A percentile compares a stretch with the other conserved stretches of the same genome.
These are phyloP conservation scores for Phalaenopsis hybrid DNA, from an alignment of 116 monocot species.

Conservation along the genomic window DNA sequence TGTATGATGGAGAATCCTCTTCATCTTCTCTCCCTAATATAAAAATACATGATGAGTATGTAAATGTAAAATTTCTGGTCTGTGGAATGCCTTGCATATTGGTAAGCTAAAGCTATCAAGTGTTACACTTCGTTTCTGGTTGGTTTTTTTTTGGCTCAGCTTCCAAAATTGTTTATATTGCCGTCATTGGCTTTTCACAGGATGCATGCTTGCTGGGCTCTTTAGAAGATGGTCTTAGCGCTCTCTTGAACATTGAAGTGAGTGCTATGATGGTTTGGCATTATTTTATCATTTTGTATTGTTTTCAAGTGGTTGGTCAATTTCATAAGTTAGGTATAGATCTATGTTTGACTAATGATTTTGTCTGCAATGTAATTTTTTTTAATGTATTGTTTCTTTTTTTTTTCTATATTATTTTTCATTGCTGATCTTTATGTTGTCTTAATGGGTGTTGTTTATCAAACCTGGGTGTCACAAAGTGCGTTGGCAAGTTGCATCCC, in stretches of 20 bases:
- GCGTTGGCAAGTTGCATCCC: neutral
- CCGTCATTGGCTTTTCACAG: conserved; percentile 33
- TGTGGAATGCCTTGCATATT: conserved; percentile 68
- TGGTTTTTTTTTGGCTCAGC: neutral
- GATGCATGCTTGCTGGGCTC: conserved; percentile 70
- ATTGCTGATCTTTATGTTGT: neutral
- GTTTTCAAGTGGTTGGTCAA: neutral
- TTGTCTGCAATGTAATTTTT: neutral
- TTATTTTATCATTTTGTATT: neutral
- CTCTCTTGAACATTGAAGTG: conserved; percentile 90
- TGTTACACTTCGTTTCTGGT: neutral
- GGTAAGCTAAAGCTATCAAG: conserved; percentile 36
- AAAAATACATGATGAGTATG: conserved; percentile 71
- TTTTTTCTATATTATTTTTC: neutral
- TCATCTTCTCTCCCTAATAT: conserved; percentile 53
- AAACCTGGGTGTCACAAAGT: neutral
- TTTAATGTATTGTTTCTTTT: neutral
- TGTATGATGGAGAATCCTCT: conserved; percentile 35
- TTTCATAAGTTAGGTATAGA: neutral
- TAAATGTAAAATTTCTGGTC: conserved; percentile 64
- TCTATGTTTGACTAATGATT: neutral
- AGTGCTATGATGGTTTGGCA: conserved; percentile 15
- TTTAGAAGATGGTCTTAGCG: conserved; percentile 89
- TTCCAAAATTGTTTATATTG: neutral
- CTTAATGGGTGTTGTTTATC: neutral